Conservation (phyloP, 306 rosid genomes). For the Canavalia ensiformis region DNA sequence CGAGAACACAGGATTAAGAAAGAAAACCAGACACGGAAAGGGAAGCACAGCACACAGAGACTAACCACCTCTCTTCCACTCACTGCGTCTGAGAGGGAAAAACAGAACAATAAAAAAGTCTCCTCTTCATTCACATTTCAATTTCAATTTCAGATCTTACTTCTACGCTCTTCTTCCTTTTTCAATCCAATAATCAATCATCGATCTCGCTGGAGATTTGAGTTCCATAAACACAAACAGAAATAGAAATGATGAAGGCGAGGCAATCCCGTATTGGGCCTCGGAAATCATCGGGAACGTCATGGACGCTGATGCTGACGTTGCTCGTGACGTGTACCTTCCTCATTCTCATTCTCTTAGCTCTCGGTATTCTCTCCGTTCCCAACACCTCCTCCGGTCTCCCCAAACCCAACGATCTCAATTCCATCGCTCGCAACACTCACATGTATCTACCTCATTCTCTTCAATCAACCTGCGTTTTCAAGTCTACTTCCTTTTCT, state of each 20-base stretch:
- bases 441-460: conserved; percentile 38
- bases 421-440: conserved; percentile 59
- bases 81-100: too few species aligned
- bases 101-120: too few species aligned
- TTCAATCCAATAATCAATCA: background rate
- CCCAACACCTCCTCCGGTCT: conserved; percentile 53
- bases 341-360: conserved; percentile 75
- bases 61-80: background rate
- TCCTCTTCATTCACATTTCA: background rate
- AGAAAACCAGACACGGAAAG: background rate
- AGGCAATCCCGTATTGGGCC: conserved; percentile 54
- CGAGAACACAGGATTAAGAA: too few species aligned
- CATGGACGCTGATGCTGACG: conserved; percentile 59
- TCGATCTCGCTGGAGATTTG: background rate
- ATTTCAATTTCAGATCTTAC: background rate
- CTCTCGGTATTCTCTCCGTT: conserved; percentile 80
- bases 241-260: conserved; percentile 61
- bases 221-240: too few species aligned
- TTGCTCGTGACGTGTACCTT: conserved; percentile 66
- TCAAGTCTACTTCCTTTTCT: background rate
- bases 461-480: background rate
- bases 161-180: background rate
- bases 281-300: conserved; percentile 58
- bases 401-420: conserved; percentile 72
- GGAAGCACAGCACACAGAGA: conserved; percentile 31